Conservation (phyloP, 441 rosid genomes). For the Bruguiera hainesii region DNA sequence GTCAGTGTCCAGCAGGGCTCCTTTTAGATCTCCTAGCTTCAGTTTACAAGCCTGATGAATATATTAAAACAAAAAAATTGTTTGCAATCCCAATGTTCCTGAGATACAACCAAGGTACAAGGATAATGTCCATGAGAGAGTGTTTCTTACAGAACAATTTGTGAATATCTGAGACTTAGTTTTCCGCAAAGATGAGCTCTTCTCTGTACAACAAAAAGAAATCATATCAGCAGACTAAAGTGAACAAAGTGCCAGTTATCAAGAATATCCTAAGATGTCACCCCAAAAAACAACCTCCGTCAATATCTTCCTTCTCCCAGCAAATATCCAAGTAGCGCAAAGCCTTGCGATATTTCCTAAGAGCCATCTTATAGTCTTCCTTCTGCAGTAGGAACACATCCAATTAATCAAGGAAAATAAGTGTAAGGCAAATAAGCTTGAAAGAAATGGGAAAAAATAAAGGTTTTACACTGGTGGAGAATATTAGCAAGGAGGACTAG, state of each 20-base stretch:
- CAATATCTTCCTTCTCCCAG: conserved; percentile 90
- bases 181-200: conserved; percentile 20
- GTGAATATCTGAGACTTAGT: conserved; percentile 23
- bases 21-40: conserved; percentile 34
- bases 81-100: too few species aligned
- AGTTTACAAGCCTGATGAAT: conserved; percentile 33
- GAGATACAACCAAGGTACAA: background rate
- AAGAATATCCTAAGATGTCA: too few species aligned
- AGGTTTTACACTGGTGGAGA: background rate
- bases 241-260: too few species aligned
- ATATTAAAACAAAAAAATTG: background rate
- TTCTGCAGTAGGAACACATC: conserved; percentile 34
- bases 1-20: conserved; percentile 37
- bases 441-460: background rate
- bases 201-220: conserved; percentile 7
- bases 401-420: background rate
- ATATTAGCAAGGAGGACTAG: background rate
- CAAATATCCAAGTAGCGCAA: conserved; percentile 73
- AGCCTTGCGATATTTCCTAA: conserved; percentile 72
- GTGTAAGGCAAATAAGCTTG: too few species aligned
- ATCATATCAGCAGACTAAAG: background rate
- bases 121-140: background rate
- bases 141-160: conserved; percentile 16
- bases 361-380: conserved; percentile 80
- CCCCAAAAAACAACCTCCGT: conserved; percentile 43